phyloP scores from a whole-genome alignment of 352 stramenopile species.

The Phytopythium sindhum region DNA sequence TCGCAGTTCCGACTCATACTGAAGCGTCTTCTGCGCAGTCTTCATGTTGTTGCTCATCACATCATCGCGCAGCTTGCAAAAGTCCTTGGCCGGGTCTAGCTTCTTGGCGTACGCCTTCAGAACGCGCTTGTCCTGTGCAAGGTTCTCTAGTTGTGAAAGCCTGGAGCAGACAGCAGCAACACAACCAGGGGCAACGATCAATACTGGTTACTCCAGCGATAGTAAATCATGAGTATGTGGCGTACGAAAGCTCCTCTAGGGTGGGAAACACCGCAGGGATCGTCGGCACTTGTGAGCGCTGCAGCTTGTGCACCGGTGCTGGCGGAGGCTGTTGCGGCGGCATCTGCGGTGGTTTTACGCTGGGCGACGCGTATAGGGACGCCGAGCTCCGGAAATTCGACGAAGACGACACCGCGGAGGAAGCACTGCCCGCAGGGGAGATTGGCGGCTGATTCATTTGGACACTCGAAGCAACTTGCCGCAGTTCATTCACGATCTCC shows the following conservation, averaged over 20 bases:
- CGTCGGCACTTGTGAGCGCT: conserved; percentile 69
- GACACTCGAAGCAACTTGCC: conserved; percentile 13
- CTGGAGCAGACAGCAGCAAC: conserved; percentile 23
- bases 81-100: conserved; percentile 60
- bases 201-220: not conserved
- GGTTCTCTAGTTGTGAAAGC: conserved; percentile 56
- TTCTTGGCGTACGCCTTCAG: conserved; percentile 65
- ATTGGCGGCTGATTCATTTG: conserved; percentile 14
- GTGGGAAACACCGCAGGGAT: conserved; percentile 73
- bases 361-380: conserved; percentile 20
- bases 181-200: not conserved
- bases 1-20: conserved; percentile 46
- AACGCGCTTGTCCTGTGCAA: conserved; percentile 53
- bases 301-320: conserved; percentile 33
- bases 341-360: conserved; percentile 17
- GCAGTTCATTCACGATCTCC: conserved; percentile 67
- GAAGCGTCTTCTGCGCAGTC: conserved; percentile 67
- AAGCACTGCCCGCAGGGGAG: conserved; percentile 20
- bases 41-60: conserved; percentile 76
- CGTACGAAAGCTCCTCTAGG: conserved; percentile 77
- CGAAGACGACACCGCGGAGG: conserved; percentile 13
- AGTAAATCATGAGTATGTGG: conserved; percentile 1
- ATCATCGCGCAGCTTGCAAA: conserved; percentile 67
- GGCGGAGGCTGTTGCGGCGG: conserved; percentile 31
- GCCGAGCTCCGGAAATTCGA: conserved; percentile 6